Conservation (phyloP, 176 grass and related monocot species). For the Eremochloa ophiuroides region DNA sequence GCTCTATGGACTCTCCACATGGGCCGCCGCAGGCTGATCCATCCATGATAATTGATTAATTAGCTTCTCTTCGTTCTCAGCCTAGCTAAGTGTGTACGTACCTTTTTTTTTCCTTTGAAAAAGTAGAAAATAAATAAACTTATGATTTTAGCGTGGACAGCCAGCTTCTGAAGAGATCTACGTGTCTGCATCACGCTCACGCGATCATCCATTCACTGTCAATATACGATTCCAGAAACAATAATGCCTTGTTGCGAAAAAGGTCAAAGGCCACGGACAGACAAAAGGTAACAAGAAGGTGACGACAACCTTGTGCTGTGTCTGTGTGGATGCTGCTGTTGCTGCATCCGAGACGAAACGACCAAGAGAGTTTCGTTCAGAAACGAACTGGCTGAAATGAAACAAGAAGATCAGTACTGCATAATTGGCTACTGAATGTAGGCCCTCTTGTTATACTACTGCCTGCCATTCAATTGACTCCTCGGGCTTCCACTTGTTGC, state of each 20-base stretch:
- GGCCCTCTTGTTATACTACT: too few species aligned
- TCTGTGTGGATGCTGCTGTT: background rate
- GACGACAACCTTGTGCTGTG: background rate
- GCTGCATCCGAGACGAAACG: background rate
- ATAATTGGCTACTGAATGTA: background rate
- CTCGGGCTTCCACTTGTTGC: too few species aligned
- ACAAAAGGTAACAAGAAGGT: background rate
- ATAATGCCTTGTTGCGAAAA: too few species aligned
- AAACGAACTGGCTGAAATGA: background rate
- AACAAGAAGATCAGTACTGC: too few species aligned
- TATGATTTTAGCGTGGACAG: background rate
- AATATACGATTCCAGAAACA: too few species aligned
- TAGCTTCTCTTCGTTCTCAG: too few species aligned
- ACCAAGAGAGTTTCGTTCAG: background rate
- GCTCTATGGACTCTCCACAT: constrained; percentile 37
- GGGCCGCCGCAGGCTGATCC: background rate
- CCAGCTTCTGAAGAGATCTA: background rate
- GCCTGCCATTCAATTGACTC: too few species aligned
- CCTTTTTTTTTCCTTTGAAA: too few species aligned
- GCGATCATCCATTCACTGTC: background rate
- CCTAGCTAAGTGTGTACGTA: too few species aligned
- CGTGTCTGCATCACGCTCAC: background rate
- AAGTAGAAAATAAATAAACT: too few species aligned
- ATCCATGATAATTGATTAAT: too few species aligned
- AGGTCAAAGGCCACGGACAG: background rate